A percentile compares a stretch with the other conserved stretches of the same genome.
These are phyloP conservation scores for Plasmodium cynomolgi DNA, from an alignment of 169 alveolate genomes.

Conservation along the genomic window DNA sequence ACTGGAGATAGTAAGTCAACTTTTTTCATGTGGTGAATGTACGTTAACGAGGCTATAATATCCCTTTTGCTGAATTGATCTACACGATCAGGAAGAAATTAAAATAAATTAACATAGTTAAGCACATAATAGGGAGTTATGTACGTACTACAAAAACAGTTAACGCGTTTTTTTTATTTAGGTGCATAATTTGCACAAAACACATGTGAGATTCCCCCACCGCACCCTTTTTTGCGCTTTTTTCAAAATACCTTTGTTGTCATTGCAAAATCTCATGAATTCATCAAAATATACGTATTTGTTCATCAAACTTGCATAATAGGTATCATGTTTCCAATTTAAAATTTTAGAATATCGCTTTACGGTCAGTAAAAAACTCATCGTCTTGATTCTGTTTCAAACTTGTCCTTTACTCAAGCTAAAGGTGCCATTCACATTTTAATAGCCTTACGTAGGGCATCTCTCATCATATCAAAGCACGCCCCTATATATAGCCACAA, in stretches of 20 bases:
- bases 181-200: conserved; percentile 11
- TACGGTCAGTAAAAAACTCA: conserved; percentile 43
- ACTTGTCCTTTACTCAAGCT: conserved; percentile 1
- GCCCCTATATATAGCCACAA: not conserved
- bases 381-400: conserved; percentile 25
- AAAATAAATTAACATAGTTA: not conserved
- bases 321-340: conserved; percentile 76
- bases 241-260: conserved; percentile 65
- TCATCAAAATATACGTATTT: conserved; percentile 73
- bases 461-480: conserved; percentile 13
- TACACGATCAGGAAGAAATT: conserved; percentile 20
- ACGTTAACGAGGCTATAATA: conserved; percentile 72
- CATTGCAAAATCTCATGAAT: conserved; percentile 75
- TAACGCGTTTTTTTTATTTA: conserved; percentile 8
- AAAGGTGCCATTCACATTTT: not conserved
- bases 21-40: conserved; percentile 71
- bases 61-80: conserved; percentile 70
- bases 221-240: not conserved
- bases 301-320: conserved; percentile 75
- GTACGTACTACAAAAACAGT: not conserved
- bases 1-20: conserved; percentile 67
- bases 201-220: not conserved
- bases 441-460: not conserved
- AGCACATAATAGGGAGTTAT: not conserved
- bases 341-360: conserved; percentile 70